Evolutionary conservation across 1,139 yeast genomes (phyloP).

Genomic region (Lodderomyces parapsilosis): DNA sequence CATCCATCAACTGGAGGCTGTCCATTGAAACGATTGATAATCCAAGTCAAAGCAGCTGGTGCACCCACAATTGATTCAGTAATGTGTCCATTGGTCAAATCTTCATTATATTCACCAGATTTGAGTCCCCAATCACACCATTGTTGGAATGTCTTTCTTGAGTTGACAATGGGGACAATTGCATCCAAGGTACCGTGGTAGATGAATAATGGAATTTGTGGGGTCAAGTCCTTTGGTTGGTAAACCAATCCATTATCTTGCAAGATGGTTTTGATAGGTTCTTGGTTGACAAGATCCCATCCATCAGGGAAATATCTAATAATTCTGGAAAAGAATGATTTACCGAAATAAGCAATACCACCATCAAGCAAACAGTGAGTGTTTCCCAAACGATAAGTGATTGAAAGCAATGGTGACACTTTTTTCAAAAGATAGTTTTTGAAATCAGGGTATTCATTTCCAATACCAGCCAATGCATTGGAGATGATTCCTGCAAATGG

Average conservation of each 20-base stretch:
- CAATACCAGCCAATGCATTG: slow-evolving; percentile 26
- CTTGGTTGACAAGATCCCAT: slow-evolving; percentile 16
- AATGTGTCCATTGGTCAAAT: slow-evolving; percentile 27
- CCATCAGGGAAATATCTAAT: slow-evolving; percentile 19
- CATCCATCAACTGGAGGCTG: slow-evolving; percentile 28
- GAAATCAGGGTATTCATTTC: slow-evolving; percentile 20
- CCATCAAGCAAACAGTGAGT: slow-evolving; percentile 16
- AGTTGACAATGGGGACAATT: slow-evolving; percentile 27
- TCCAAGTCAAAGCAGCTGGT: slow-evolving; percentile 33
- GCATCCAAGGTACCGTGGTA: slow-evolving; percentile 32
- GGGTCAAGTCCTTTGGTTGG: slow-evolving; percentile 17
- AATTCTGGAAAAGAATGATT: slow-evolving; percentile 17
- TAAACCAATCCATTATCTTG: slow-evolving; percentile 23
- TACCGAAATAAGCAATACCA: slow-evolving; percentile 12
- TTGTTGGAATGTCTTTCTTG: slow-evolving; percentile 24
- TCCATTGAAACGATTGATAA: slow-evolving; percentile 21
- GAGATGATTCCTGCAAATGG: slow-evolving; percentile 27
- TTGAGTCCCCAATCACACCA: slow-evolving; percentile 33
- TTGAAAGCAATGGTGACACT: slow-evolving; percentile 1
- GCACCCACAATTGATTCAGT: slow-evolving; percentile 25
- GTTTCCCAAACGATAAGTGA: slow-evolving; percentile 15
- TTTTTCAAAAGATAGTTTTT: neutral
- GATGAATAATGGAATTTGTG: slow-evolving; percentile 33
- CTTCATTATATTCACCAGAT: slow-evolving; percentile 30
- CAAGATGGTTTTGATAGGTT: slow-evolving; percentile 16